Evolutionary conservation across 805 yeast species (phyloP).

Genomic region (Cyberlindnera veronae): DNA sequence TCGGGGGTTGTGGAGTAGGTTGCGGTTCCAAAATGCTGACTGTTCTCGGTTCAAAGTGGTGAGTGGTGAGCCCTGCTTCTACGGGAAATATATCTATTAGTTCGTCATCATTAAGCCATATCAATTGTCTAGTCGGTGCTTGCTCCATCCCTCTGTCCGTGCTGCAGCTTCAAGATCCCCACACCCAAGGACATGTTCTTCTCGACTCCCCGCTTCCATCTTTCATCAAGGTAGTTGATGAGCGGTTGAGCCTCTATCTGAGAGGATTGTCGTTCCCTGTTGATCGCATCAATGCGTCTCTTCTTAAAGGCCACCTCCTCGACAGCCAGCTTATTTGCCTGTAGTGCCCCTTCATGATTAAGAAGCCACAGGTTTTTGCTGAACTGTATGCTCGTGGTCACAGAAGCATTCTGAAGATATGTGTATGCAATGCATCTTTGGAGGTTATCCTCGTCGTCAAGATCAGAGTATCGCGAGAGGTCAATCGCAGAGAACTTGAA

Average conservation of each 20-base stretch:
- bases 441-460: constrained; percentile 25
- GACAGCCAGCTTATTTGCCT: constrained; percentile 28
- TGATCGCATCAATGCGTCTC: constrained; percentile 40
- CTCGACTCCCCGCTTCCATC: constrained; percentile 44
- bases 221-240: constrained; percentile 40
- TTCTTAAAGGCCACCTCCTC: constrained; percentile 36
- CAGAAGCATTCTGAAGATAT: constrained; percentile 33
- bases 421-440: constrained; percentile 28
- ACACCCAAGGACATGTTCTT: constrained; percentile 35
- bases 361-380: constrained; percentile 36
- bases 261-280: constrained; percentile 37
- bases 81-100: no score
- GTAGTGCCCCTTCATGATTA: constrained; percentile 33
- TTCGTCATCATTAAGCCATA: no score
- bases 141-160: no score
- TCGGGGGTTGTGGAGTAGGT: no score
- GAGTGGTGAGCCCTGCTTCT: no score
- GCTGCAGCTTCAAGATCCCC: constrained; percentile 26
- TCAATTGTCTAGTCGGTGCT: no score
- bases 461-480: constrained; percentile 29
- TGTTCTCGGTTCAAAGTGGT: no score
- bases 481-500: constrained; percentile 34
- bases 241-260: constrained; percentile 44
- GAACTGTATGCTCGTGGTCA: constrained; percentile 35
- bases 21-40: no score